Conservation (phyloP, 2,329 filamentous ascomycete species). For the Pezicula carpinea region DNA sequence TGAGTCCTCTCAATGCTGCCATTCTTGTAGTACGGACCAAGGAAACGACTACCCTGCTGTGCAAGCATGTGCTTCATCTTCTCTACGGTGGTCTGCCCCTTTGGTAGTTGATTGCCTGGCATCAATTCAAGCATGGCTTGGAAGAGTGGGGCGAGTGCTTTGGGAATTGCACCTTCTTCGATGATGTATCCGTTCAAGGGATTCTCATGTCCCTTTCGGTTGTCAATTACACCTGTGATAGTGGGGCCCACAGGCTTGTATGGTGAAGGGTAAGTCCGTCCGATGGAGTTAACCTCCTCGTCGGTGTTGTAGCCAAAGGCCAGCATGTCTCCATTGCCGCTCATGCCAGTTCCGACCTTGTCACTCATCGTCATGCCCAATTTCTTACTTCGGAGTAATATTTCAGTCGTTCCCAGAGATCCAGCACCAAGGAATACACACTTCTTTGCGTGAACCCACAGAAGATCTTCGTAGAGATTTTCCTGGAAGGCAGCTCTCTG, state of each 20-base stretch:
- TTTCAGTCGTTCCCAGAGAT: conserved; percentile 61
- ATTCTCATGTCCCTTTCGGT: conserved; percentile 45
- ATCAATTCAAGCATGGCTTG: conserved; percentile 52
- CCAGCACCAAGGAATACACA: conserved; percentile 65
- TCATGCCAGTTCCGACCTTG: conserved; percentile 54
- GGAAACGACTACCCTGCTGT: conserved; percentile 45
- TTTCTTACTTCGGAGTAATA: conserved; percentile 54
- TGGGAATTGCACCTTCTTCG: conserved; percentile 58
- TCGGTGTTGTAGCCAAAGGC: conserved; percentile 62
- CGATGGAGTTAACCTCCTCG: conserved; percentile 51
- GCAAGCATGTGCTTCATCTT: conserved; percentile 43
- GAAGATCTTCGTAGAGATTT: conserved; percentile 52
- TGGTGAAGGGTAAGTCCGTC: conserved; percentile 41
- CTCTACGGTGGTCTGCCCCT: conserved; percentile 34
- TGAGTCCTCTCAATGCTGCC: conserved; percentile 57
- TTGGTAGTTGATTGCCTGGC: conserved; percentile 39
- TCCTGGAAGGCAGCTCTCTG: conserved; percentile 50
- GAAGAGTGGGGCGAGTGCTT: conserved; percentile 50
- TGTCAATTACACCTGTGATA: conserved; percentile 59
- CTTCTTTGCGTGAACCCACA: conserved; percentile 63
- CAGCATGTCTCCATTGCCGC: conserved; percentile 63
- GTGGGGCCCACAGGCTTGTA: conserved; percentile 55
- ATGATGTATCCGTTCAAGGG: conserved; percentile 59
- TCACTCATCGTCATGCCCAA: conserved; percentile 55
- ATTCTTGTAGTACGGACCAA: conserved; percentile 52